Evolutionary conservation across 148 eudicot species (phyloP), one percentile per base, ranked within the genome.

Genomic region (Fagopyrum esculentum): DNA sequence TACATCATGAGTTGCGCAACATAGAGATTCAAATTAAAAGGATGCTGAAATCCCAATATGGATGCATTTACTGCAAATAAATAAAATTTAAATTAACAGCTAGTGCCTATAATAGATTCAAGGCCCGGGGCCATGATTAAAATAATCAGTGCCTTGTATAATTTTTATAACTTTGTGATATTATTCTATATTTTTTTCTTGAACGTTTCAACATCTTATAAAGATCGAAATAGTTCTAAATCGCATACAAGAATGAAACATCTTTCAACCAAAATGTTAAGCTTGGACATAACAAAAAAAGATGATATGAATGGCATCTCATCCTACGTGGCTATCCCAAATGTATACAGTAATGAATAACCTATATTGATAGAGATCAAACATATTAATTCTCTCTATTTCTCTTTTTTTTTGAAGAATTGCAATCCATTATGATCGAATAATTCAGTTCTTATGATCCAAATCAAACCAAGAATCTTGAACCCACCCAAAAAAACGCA

Each of bases 1-100:
- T 76, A 80, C 73, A 66, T 68, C 74, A 77, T 73, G 69, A 80
- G 73, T 29, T 80, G 72, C 11, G 76, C 68, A 76, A 76, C 79
- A 79, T 80, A 73, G n/a, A 66, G 2, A 26, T 0, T 29, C 22
- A 61, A 51, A 10, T 9, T 13, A 9, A 51, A 48, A 51, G 55
- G 55, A 51, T 9, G 13, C 16, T 1, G 55, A 51, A 51, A 9
- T 51, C 3, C 13, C 55, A 51, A 51, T 51, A 51, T 11, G 55
- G 16, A 51, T 51, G 55, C 3, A 4, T 51, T 11, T 2, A 51
- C 15, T 51, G 2, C 12, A 51, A 51, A 4, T 1, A 51, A 3
- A 51, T 51, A 9, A 22, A 51, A 35, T 35, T 35, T 35, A 35
- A 2, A 35, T 35, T 35, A 35, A 22, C 4, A 22, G 64, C 64